phyloP scores from a whole-genome alignment of 768 basidiomycete genomes.

The Saitozyma podzolica region DNA sequence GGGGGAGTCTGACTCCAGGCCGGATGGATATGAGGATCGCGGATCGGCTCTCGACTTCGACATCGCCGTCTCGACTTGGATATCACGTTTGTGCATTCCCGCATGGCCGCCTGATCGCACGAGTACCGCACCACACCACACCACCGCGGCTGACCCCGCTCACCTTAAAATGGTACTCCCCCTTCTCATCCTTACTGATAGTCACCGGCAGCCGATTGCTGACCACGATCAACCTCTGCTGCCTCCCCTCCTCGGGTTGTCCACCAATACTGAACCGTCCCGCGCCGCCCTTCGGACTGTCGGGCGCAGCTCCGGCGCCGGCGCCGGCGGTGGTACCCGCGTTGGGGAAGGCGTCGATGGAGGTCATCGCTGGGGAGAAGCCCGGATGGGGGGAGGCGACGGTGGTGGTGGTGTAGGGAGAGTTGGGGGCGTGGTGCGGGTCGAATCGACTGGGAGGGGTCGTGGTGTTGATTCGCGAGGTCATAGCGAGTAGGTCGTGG shows the following conservation, averaged over 20 bases:
- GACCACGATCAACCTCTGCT: constrained; percentile 82
- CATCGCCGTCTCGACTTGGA: not conserved
- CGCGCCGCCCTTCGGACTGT: not conserved
- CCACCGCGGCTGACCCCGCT: constrained; percentile 6
- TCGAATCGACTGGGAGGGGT: too few relatives aligned
- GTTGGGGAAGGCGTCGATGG: not conserved
- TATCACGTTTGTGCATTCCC: not conserved
- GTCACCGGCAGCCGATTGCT: constrained; percentile 94
- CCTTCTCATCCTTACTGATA: constrained; percentile 85
- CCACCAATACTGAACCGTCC: not conserved
- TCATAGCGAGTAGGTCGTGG: too few relatives aligned
- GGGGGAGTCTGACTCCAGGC: too few relatives aligned
- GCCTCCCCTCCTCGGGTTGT: constrained; percentile 16
- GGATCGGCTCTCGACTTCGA: too few relatives aligned
- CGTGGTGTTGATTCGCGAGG: too few relatives aligned
- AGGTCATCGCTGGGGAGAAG: too few relatives aligned
- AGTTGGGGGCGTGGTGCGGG: too few relatives aligned
- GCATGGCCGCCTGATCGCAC: not conserved
- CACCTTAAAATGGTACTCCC: constrained; percentile 84
- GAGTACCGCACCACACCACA: not conserved
- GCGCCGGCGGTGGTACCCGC: not conserved
- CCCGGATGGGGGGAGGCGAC: too few relatives aligned
- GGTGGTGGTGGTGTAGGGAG: too few relatives aligned
- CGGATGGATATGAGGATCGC: too few relatives aligned
- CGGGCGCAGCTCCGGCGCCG: not conserved